Percentiles rank a stretch among this genome's conserved stretches.
Evolutionary conservation across 1,139 yeast genomes (phyloP).

Genomic region (Candida albicans): DNA sequence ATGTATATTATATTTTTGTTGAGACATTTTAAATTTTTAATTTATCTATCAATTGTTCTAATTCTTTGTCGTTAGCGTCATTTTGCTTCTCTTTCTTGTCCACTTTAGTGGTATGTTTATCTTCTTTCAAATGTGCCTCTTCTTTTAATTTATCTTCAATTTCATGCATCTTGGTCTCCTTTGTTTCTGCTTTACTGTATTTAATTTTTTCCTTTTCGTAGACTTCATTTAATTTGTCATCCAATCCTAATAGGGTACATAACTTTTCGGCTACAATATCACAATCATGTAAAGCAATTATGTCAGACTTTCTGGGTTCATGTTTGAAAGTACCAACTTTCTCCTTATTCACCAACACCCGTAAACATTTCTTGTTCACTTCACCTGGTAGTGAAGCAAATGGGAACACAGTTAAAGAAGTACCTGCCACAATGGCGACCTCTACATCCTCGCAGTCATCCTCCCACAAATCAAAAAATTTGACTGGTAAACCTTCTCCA

Average conservation of each 20-base stretch:
- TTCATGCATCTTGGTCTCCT: slow-evolving; percentile 15
- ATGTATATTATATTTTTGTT: too few species aligned
- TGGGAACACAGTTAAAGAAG: slow-evolving; percentile 85
- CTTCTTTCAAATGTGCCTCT: slow-evolving; percentile 10
- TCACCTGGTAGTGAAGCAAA: slow-evolving; percentile 82
- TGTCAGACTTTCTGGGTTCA: slow-evolving; percentile 54
- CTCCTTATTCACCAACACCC: slow-evolving; percentile 75
- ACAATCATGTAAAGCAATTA: slow-evolving; percentile 59
- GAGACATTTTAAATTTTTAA: background rate
- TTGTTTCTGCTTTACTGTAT: slow-evolving; percentile 13
- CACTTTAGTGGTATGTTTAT: slow-evolving; percentile 4
- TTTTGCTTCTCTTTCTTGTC: slow-evolving; percentile 8
- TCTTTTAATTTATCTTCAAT: slow-evolving; percentile 14
- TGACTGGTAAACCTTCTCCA: slow-evolving; percentile 78
- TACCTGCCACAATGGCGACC: slow-evolving; percentile 86
- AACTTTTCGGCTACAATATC: slow-evolving; percentile 60
- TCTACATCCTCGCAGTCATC: slow-evolving; percentile 61
- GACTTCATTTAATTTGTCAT: slow-evolving; percentile 43
- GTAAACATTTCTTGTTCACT: slow-evolving; percentile 43
- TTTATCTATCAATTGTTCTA: slow-evolving; percentile 8
- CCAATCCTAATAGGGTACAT: slow-evolving; percentile 65
- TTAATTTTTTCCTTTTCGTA: slow-evolving; percentile 19
- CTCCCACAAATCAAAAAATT: slow-evolving; percentile 70
- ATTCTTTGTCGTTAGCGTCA: slow-evolving; percentile 2
- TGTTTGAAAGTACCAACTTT: slow-evolving; percentile 68